Evolutionary conservation across 257 asterid genomes (phyloP).

Genomic region (Nicotiana benthamiana): DNA sequence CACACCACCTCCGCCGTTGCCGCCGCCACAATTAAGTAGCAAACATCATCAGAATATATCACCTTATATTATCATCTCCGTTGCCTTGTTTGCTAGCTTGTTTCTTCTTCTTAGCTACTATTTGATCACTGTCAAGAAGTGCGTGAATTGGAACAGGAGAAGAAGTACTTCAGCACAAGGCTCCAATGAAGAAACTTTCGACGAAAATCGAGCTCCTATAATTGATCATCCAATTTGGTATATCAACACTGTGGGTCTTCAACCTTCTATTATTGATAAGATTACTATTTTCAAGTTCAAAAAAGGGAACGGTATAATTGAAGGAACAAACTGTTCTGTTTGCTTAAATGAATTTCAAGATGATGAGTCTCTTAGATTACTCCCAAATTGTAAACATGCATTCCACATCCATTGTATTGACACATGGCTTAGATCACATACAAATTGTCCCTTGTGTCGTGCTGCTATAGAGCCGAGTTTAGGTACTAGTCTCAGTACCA

Average conservation of each 20-base stretch:
- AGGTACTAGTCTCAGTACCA: not conserved
- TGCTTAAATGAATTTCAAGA: conserved; percentile 29
- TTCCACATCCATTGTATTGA: conserved; percentile 37
- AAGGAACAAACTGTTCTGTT: conserved; percentile 29
- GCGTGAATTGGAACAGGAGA: conserved; percentile 8
- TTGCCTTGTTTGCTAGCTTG: conserved; percentile 16
- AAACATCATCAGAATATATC: conserved; percentile 5
- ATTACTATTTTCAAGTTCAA: conserved; percentile 28
- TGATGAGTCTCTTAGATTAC: conserved; percentile 25
- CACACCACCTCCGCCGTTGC: not conserved
- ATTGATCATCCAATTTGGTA: conserved; percentile 42
- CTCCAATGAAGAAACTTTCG: conserved; percentile 14
- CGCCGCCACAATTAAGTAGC: not conserved
- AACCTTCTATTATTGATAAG: conserved; percentile 24
- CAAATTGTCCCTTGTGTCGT: conserved; percentile 33
- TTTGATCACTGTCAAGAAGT: conserved; percentile 16
- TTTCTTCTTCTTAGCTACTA: conserved; percentile 20
- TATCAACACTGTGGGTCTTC: conserved; percentile 34
- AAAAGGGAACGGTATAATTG: conserved; percentile 16
- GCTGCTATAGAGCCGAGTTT: conserved; percentile 8
- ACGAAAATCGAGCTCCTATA: conserved; percentile 17
- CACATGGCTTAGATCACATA: conserved; percentile 37
- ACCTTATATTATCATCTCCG: conserved; percentile 12
- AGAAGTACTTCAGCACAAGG: not conserved
- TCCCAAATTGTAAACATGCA: conserved; percentile 37